Base-by-base conservation (phyloP, 2,329 filamentous ascomycete genomes). In the Hymenoscyphus fraxineus region DNA sequence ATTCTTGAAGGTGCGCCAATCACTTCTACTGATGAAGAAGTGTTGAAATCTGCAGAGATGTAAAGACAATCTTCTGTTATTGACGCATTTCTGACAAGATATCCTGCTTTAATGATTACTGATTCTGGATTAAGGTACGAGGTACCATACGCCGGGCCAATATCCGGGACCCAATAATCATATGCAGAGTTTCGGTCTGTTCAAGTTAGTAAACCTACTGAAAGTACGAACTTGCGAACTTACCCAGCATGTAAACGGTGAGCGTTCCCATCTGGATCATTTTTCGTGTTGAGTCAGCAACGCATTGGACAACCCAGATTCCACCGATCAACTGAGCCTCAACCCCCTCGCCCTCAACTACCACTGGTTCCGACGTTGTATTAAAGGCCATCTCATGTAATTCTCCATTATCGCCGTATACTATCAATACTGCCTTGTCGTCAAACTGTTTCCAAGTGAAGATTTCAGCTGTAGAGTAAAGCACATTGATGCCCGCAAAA, bases 31-130 rank as follows among this genome's bases (percentile, higher is more conserved):
- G 83, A 71, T 0, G 87, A 86, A 0, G 89, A 92, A 0, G 80
- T 75, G 70, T 93, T 93, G 67, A 93, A 81, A 71, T 94, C 91
- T 2, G 88, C 91, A 5, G 83, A 84, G 2, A 94, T 75, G 13
- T 83, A 79, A 5, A 94, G 79, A 0, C 81, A 80, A 16, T 77
- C 78, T 1, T 81, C 84, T 6, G 82, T 70, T 1, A 88, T 74
- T 2, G 81, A 80, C 0, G 86, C 87, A 0, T 82, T 85, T 9
- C 88, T 83, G 41, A 90, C 73, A 0, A 91, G 80, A 70, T 91
- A 89, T 15, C 85, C 84, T 0, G 83, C 87, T 65, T 87, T 84
- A 60, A 88, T 75, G 51, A 91, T 86, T 22, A 89, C 80, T 6
- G 76, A 81, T 22, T 70, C 44, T 75, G 70, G 27, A 69, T 75